Conservation (phyloP, 345 rosid genomes). For the Balakata baccata region DNA sequence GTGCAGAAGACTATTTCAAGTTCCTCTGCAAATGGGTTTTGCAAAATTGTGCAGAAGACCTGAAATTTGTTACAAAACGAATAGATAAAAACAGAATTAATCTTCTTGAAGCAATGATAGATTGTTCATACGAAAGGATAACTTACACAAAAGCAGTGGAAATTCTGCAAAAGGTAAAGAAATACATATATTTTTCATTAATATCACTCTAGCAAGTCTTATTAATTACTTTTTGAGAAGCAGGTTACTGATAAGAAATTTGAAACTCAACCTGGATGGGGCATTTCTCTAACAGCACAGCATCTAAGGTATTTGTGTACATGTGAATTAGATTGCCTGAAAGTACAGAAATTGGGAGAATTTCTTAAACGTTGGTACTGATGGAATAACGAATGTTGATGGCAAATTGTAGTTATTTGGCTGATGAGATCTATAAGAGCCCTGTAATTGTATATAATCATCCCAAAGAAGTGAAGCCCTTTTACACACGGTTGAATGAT, state of each 20-base stretch:
- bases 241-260: slow-evolving; percentile 51
- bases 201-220: neutral
- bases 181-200: neutral
- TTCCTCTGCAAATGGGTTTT: slow-evolving; percentile 69
- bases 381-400: neutral
- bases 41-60: slow-evolving; percentile 60
- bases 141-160: slow-evolving; percentile 62
- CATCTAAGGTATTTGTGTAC: slow-evolving; percentile 61
- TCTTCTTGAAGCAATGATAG: slow-evolving; percentile 51
- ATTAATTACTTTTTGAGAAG: neutral
- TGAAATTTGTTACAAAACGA: slow-evolving; percentile 58
- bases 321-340: neutral
- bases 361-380: neutral
- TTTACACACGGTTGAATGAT: slow-evolving; percentile 59
- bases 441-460: slow-evolving; percentile 60
- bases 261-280: slow-evolving; percentile 60
- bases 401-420: slow-evolving; percentile 51
- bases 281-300: slow-evolving; percentile 57
- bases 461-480: slow-evolving; percentile 65
- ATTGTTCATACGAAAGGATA: slow-evolving; percentile 45
- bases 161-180: slow-evolving; percentile 49
- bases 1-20: slow-evolving; percentile 67
- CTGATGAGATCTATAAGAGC: slow-evolving; percentile 58
- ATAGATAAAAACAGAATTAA: slow-evolving; percentile 45
- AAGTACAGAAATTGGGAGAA: neutral